Percentiles rank a stretch among this genome's conserved stretches.
Conservation (phyloP, 192 early-diverging fungal species). For the Coemansia reversa region DNA sequence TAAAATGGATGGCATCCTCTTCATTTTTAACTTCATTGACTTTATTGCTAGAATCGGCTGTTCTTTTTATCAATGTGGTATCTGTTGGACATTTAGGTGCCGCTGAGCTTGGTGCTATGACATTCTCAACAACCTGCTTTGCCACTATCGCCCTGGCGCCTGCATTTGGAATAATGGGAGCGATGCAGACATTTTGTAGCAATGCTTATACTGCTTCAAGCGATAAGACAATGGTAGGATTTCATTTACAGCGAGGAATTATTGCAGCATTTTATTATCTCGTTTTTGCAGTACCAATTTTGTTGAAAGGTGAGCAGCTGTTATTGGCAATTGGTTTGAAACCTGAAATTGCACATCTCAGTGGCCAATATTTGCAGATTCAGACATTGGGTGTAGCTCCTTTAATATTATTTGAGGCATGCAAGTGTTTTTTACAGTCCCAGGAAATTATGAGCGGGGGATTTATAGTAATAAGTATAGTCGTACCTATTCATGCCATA, state of each 20-base stretch:
- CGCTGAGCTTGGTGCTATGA: conserved; percentile 61
- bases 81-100: conserved; percentile 53
- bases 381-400: conserved; percentile 71
- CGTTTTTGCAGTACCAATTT: conserved; percentile 67
- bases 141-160: conserved; percentile 37
- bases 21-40: conserved; percentile 25
- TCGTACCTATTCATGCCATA: conserved; percentile 57
- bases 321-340: conserved; percentile 71
- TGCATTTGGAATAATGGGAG: conserved; percentile 62
- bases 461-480: conserved; percentile 65
- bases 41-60: conserved; percentile 58
- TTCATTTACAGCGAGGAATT: conserved; percentile 71
- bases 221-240: conserved; percentile 59
- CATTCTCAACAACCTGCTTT: conserved; percentile 64
- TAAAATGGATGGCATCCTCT: conserved; percentile 39
- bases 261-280: conserved; percentile 65
- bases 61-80: conserved; percentile 51
- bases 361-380: conserved; percentile 62
- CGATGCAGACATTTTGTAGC: conserved; percentile 66
- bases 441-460: conserved; percentile 86
- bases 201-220: conserved; percentile 62
- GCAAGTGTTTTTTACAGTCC: conserved; percentile 77
- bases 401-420: conserved; percentile 72
- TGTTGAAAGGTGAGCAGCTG: conserved; percentile 66
- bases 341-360: conserved; percentile 58